These are phyloP conservation scores for Fistulinella cinereoalba DNA, from an alignment of 1,284 basidiomycete species.

Conservation along the genomic window DNA sequence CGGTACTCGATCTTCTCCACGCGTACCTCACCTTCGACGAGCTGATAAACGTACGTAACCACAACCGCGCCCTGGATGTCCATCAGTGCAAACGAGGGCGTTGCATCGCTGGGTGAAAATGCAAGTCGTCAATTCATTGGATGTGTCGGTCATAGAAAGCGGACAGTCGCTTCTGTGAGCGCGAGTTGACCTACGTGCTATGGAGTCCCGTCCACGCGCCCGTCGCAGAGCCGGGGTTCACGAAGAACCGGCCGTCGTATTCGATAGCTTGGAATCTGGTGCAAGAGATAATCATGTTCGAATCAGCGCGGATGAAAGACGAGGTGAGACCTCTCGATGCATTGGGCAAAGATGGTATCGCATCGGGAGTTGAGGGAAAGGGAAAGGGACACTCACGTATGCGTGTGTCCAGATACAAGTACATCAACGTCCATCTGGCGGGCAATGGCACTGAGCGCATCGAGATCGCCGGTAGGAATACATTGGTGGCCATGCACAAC, in stretches of 20 bases:
- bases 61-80: constrained; percentile 94
- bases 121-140: too few relatives aligned
- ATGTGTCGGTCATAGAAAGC: too few relatives aligned
- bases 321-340: too few relatives aligned
- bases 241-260: constrained; percentile 88
- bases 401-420: constrained; percentile 90
- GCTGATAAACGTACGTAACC: constrained; percentile 94
- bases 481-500: constrained; percentile 94
- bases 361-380: background rate
- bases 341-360: too few relatives aligned
- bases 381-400: constrained; percentile 62
- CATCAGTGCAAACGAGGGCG: constrained; percentile 88
- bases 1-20: constrained; percentile 85
- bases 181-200: constrained; percentile 49
- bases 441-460: constrained; percentile 84
- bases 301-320: background rate
- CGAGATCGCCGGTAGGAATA: constrained; percentile 89
- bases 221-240: constrained; percentile 94
- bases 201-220: constrained; percentile 87
- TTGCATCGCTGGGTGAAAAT: constrained; percentile 48
- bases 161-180: too few relatives aligned
- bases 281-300: background rate
- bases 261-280: constrained; percentile 90
- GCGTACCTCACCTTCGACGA: constrained; percentile 88
- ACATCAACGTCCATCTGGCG: constrained; percentile 98